These are phyloP conservation scores for Podosphaera fusca DNA, from an alignment of 2,329 filamentous ascomycete species.

Conservation along the genomic window DNA sequence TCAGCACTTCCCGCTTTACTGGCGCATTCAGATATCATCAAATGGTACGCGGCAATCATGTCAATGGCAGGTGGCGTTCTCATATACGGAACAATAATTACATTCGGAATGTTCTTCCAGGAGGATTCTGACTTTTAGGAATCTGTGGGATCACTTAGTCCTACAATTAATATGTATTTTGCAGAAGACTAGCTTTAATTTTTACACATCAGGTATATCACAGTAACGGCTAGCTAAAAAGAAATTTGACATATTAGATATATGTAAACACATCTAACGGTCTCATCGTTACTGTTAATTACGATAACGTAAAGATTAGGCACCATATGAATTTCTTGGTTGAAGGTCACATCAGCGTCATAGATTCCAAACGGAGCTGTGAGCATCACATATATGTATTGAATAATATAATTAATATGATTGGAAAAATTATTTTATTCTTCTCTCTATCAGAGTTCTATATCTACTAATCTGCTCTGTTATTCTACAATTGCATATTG, in stretches of 20 bases:
- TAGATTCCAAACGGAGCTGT: too few species aligned
- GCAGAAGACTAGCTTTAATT: background rate
- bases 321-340: too few species aligned
- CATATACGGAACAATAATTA: conserved; percentile 96
- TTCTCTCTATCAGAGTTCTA: too few species aligned
- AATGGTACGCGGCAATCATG: conserved; percentile 77
- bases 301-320: too few species aligned
- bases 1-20: conserved; percentile 70
- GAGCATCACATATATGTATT: too few species aligned
- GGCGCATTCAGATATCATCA: conserved; percentile 67
- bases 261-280: background rate
- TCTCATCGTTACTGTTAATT: too few species aligned
- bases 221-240: background rate
- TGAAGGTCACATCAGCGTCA: too few species aligned
- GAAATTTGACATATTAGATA: background rate
- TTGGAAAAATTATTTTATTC: too few species aligned
- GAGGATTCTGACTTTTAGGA: conserved; percentile 80
- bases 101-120: conserved; percentile 94
- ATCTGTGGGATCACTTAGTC: background rate
- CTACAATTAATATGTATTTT: background rate
- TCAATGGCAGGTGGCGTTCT: conserved; percentile 75
- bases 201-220: background rate
- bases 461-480: too few species aligned
- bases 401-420: too few species aligned
- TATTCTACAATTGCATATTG: too few species aligned